Conservation (phyloP, 1,284 basidiomycete genomes). For the Cryptococcus sp. region DNA sequence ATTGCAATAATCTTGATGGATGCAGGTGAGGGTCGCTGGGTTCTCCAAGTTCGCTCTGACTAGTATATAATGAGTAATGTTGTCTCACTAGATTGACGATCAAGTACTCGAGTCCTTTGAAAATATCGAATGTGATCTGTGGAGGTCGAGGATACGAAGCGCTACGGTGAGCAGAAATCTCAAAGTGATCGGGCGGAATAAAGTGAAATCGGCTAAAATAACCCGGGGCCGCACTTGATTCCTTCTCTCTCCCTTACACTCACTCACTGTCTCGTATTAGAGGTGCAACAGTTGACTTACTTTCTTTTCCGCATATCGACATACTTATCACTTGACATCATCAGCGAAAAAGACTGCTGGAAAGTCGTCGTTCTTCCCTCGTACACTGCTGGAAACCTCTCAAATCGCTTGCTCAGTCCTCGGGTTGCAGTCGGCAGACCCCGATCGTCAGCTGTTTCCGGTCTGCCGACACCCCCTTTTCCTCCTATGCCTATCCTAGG, state of each 20-base stretch:
- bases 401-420: not conserved
- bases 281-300: too few species aligned
- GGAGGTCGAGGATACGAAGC: not conserved
- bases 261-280: too few species aligned
- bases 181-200: too few species aligned
- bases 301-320: too few species aligned
- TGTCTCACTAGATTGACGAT: not conserved
- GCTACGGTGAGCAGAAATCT: too few species aligned
- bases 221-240: too few species aligned
- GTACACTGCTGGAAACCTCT: not conserved
- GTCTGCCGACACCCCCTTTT: slow-evolving; percentile 5
- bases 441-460: not conserved
- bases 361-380: too few species aligned
- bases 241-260: too few species aligned
- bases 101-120: not conserved
- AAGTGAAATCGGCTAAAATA: too few species aligned
- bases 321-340: too few species aligned
- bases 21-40: not conserved
- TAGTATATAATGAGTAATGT: not conserved
- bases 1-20: too few species aligned
- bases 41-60: not conserved
- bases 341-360: too few species aligned
- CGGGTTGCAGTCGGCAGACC: not conserved
- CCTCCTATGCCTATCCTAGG: not conserved
- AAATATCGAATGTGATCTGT: slow-evolving; percentile 2